Conservation (phyloP, 1,139 yeast species). For the Pichia inconspicua region DNA sequence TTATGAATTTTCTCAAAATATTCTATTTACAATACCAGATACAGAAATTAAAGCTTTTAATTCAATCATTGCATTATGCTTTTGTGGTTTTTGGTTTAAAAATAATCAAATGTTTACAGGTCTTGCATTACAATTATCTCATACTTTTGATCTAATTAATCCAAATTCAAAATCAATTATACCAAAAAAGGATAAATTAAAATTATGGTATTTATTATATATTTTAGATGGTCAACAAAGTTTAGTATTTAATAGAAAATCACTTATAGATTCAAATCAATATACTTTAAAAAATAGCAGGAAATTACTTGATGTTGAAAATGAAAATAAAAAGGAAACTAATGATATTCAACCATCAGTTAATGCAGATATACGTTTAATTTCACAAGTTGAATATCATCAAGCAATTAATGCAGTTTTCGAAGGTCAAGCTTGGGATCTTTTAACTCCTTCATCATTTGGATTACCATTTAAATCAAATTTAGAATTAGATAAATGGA, state of each 20-base stretch:
- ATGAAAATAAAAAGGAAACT: neutral
- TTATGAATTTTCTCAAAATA: slow-evolving; percentile 39
- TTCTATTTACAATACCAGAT: slow-evolving; percentile 32
- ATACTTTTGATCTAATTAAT: slow-evolving; percentile 42
- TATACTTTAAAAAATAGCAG: slow-evolving; percentile 37
- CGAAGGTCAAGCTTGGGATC: slow-evolving; percentile 55
- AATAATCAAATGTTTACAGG: slow-evolving; percentile 62
- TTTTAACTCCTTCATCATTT: slow-evolving; percentile 50
- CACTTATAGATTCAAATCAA: slow-evolving; percentile 43
- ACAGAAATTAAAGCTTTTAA: slow-evolving; percentile 47
- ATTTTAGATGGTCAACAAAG: slow-evolving; percentile 67
- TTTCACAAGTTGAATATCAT: slow-evolving; percentile 66
- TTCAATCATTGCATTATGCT: slow-evolving; percentile 53
- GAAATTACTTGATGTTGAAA: slow-evolving; percentile 27
- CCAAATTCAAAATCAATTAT: slow-evolving; percentile 19
- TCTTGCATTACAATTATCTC: slow-evolving; percentile 57
- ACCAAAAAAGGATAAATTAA: slow-evolving; percentile 40
- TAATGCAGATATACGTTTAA: slow-evolving; percentile 51
- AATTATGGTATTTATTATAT: slow-evolving; percentile 62
- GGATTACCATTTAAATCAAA: slow-evolving; percentile 65
- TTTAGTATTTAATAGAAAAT: slow-evolving; percentile 50
- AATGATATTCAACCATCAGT: neutral
- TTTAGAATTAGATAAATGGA: slow-evolving; percentile 66
- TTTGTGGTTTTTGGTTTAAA: slow-evolving; percentile 66
- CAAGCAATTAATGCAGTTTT: slow-evolving; percentile 58